phyloP scores from a whole-genome alignment of 441 rosid species.

The Adansonia madagascariensis region DNA sequence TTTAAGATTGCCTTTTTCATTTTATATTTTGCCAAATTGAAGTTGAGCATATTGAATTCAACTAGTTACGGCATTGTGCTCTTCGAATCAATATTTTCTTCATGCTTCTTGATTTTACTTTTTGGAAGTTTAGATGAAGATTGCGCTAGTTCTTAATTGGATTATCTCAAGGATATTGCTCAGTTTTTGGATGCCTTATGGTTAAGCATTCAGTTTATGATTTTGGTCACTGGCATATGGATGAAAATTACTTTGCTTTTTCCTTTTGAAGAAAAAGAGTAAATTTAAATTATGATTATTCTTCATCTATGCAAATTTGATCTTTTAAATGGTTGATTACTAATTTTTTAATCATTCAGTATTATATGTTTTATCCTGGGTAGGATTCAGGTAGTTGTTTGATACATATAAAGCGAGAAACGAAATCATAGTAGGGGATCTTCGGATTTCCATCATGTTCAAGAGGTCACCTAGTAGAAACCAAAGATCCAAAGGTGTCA shows the following conservation, averaged over 20 bases:
- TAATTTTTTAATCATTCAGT: background rate
- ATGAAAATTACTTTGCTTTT: background rate
- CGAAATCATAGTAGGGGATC: slow-evolving; percentile 24
- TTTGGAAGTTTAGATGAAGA: background rate
- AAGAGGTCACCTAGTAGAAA: slow-evolving; percentile 69
- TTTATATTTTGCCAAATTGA: background rate
- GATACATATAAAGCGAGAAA: background rate
- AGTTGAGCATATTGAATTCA: background rate
- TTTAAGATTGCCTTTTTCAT: background rate
- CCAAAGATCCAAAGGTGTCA: slow-evolving; percentile 69
- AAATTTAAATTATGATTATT: background rate
- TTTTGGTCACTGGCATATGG: background rate
- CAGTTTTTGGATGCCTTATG: background rate
- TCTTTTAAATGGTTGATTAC: background rate
- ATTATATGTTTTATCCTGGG: too few species aligned
- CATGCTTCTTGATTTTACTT: background rate
- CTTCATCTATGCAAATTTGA: background rate
- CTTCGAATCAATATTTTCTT: background rate
- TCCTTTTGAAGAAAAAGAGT: background rate
- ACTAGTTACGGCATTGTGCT: background rate
- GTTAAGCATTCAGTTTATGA: background rate
- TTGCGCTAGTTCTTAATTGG: background rate
- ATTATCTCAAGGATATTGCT: background rate
- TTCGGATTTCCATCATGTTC: slow-evolving; percentile 49
- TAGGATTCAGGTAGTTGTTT: background rate